phyloP scores from a whole-genome alignment of 495 filamentous ascomycete species.

The Lophium mytilinum region DNA sequence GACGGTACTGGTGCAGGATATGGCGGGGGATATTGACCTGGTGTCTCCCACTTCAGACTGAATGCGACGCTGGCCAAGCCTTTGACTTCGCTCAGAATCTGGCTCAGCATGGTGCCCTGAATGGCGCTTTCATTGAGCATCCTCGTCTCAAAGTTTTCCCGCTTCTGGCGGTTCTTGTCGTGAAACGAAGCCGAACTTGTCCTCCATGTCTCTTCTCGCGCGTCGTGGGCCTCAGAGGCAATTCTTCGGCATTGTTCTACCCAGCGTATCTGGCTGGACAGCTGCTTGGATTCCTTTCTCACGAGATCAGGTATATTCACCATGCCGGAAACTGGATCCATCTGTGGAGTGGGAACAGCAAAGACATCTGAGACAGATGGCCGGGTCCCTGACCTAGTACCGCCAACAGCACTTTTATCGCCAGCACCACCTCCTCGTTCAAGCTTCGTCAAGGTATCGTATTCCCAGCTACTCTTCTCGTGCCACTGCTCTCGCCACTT shows the following conservation, averaged over 20 bases:
- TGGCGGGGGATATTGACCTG: constrained; percentile 1
- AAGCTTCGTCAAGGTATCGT: constrained; percentile 4
- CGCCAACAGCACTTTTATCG: not conserved
- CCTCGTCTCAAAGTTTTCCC: constrained; percentile 27
- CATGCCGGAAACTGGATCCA: not conserved
- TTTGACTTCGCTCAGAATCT: constrained; percentile 21
- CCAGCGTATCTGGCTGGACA: constrained; percentile 31
- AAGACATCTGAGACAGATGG: not conserved
- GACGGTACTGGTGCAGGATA: not conserved
- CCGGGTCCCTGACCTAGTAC: not conserved
- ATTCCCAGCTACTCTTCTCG: constrained; percentile 25
- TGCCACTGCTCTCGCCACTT: constrained; percentile 28
- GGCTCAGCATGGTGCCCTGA: constrained; percentile 16
- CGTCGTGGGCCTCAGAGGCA: constrained; percentile 21
- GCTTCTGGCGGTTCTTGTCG: constrained; percentile 23
- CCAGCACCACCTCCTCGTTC: not conserved
- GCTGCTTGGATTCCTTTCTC: constrained; percentile 16
- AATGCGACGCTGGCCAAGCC: constrained; percentile 2
- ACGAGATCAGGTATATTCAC: constrained; percentile 4
- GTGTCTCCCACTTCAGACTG: constrained; percentile 25
- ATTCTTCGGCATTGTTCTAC: constrained; percentile 30
- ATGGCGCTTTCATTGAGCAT: constrained; percentile 20
- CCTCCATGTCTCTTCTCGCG: constrained; percentile 32
- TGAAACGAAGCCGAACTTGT: constrained; percentile 29
- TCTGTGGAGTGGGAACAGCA: constrained; percentile 1